Conservation (phyloP, 345 rosid genomes). For the Salix arbutifolia region DNA sequence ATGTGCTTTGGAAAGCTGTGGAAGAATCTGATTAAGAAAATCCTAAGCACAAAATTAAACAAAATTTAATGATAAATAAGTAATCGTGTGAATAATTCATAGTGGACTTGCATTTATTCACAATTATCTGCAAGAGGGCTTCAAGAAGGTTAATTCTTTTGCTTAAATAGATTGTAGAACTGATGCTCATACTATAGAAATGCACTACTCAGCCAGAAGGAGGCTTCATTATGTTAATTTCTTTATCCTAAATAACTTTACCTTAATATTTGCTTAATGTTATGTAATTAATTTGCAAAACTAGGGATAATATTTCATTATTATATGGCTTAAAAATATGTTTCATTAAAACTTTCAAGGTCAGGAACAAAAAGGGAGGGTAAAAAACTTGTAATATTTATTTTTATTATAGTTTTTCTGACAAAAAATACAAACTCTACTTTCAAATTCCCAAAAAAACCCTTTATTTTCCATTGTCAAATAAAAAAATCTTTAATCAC, state of each 20-base stretch:
- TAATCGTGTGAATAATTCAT: not conserved
- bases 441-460: too few species aligned
- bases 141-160: not conserved
- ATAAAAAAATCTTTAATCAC: too few species aligned
- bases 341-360: too few species aligned
- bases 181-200: not conserved
- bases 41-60: not conserved
- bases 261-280: not conserved
- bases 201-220: not conserved
- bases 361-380: too few species aligned
- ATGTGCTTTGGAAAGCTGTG: not conserved
- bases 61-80: not conserved
- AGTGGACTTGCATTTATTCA: not conserved
- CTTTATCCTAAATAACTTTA: not conserved
- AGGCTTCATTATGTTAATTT: not conserved
- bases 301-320: too few species aligned
- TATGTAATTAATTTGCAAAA: too few species aligned
- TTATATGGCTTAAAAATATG: too few species aligned
- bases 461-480: not conserved
- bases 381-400: too few species aligned
- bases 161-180: not conserved
- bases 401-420: too few species aligned
- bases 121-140: not conserved
- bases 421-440: not conserved
- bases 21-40: not conserved